A percentile compares a stretch with the other conserved stretches of the same genome.
Conservation (phyloP, 345 rosid species). For the Diplotaxis tenuifolia region DNA sequence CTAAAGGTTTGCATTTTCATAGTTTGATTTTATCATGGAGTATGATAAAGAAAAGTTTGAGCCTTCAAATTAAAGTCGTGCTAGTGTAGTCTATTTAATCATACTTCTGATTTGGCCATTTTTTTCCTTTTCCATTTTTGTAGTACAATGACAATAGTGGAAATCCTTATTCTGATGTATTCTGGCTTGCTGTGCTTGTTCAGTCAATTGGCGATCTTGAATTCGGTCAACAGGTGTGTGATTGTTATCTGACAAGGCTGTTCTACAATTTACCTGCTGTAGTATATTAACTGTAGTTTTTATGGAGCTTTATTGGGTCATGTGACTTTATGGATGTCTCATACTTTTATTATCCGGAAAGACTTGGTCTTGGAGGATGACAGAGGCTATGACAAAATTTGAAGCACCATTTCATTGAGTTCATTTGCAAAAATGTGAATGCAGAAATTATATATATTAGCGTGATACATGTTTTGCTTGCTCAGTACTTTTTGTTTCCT, state of each 20-base stretch:
- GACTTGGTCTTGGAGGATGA: not conserved
- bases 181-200: conserved; percentile 92
- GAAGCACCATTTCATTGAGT: conserved; percentile 6
- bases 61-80: conserved; percentile 5
- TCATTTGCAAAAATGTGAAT: conserved; percentile 10
- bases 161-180: conserved; percentile 88
- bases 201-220: conserved; percentile 93
- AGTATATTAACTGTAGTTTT: not conserved
- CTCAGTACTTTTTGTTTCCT: conserved; percentile 28
- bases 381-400: not conserved
- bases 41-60: not conserved
- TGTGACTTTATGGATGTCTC: not conserved
- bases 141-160: conserved; percentile 97
- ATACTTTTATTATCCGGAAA: conserved; percentile 1
- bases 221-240: conserved; percentile 82
- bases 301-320: conserved; percentile 1
- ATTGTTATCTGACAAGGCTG: conserved; percentile 12
- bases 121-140: conserved; percentile 28
- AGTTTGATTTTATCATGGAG: conserved; percentile 10
- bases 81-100: conserved; percentile 13
- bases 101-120: not conserved
- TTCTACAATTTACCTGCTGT: conserved; percentile 1
- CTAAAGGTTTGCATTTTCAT: conserved; percentile 56
- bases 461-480: conserved; percentile 1
- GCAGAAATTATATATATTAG: conserved; percentile 4